These are phyloP conservation scores for Calonectria naviculata DNA, from an alignment of 2,329 filamentous ascomycete genomes.

Conservation along the genomic window DNA sequence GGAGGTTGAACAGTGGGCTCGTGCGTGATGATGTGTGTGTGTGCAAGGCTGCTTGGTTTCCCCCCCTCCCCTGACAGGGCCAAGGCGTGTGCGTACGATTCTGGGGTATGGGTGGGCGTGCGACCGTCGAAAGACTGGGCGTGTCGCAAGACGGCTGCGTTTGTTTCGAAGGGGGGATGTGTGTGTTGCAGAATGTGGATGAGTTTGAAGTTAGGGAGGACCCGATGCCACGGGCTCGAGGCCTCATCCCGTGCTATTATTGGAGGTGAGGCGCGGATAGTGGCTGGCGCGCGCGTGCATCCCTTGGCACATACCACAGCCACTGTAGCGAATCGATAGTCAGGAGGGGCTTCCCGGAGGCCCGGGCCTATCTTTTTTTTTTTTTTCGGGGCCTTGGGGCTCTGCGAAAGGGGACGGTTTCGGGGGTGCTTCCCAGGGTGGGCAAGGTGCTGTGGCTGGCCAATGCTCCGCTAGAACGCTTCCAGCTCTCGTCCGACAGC, in stretches of 20 bases:
- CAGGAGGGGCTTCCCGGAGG: constrained; percentile 12
- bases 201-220: constrained; percentile 14
- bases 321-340: constrained; percentile 17
- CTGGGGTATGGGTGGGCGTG: background rate
- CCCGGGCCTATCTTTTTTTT: background rate
- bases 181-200: constrained; percentile 3
- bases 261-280: constrained; percentile 25
- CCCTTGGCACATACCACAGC: constrained; percentile 12
- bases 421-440: constrained; percentile 7
- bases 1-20: background rate
- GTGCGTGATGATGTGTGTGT: constrained; percentile 3
- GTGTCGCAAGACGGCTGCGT: background rate
- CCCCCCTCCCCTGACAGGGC: background rate
- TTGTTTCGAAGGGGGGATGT: background rate
- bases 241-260: constrained; percentile 23
- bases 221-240: constrained; percentile 12
- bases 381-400: background rate
- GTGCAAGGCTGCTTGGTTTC: background rate
- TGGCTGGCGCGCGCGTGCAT: constrained; percentile 22
- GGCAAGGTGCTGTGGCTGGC: background rate
- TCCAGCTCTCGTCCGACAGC: background rate
- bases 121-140: background rate
- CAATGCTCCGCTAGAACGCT: background rate
- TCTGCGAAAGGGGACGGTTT: background rate
- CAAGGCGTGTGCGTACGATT: background rate